phyloP scores from a whole-genome alignment of 306 rosid genomes.

The Canavalia gladiata region DNA sequence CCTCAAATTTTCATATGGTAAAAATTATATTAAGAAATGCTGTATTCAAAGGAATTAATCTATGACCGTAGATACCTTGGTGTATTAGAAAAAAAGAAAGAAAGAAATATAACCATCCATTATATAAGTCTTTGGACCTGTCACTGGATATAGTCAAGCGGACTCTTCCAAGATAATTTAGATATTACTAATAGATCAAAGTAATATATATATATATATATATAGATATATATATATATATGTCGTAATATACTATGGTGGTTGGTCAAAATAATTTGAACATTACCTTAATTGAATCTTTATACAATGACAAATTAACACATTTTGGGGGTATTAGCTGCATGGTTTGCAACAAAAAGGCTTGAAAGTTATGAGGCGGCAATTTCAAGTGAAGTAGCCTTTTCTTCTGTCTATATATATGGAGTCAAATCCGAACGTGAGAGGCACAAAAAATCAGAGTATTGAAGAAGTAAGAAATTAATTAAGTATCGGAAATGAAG shows the following conservation, averaged over 20 bases:
- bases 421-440: neutral
- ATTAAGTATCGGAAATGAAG: slow-evolving; percentile 24
- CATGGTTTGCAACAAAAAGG: neutral
- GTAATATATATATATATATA: too few relatives aligned
- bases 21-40: neutral
- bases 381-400: neutral
- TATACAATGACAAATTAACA: neutral
- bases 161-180: neutral
- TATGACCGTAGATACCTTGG: too few relatives aligned
- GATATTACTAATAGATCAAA: too few relatives aligned
- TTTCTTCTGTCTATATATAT: slow-evolving; percentile 28
- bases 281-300: neutral
- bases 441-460: neutral
- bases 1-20: neutral
- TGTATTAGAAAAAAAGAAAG: too few relatives aligned
- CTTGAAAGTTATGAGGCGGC: slow-evolving; percentile 22
- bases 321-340: slow-evolving; percentile 41
- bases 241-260: too few relatives aligned
- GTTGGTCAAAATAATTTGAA: neutral
- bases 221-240: neutral
- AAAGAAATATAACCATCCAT: neutral
- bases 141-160: neutral
- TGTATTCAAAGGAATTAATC: too few relatives aligned
- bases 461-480: neutral
- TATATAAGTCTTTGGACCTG: neutral